Conservation (phyloP, 768 basidiomycete genomes). For the Botryobasidium botryosum region DNA sequence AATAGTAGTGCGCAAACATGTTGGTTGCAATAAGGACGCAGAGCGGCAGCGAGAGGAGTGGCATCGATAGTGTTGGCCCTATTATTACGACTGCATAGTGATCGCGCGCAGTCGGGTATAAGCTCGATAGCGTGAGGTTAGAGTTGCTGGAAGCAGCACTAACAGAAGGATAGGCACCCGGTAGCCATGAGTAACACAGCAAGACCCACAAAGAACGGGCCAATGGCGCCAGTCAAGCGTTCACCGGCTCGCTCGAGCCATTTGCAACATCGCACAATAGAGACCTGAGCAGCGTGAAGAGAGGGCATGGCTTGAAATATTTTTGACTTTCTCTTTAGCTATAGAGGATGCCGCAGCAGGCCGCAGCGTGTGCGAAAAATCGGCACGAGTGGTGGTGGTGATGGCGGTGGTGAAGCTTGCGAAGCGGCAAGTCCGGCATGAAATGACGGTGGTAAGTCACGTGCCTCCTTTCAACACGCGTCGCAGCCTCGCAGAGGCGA, state of each 20-base stretch:
- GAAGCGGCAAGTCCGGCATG: too few species aligned
- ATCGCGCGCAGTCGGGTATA: not conserved
- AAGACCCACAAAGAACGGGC: conserved; percentile 76
- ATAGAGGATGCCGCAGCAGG: too few species aligned
- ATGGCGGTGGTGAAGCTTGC: too few species aligned
- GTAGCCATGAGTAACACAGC: conserved; percentile 52
- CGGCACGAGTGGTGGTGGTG: too few species aligned
- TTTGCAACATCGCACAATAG: conserved; percentile 51
- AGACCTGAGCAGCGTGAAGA: too few species aligned
- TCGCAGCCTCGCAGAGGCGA: too few species aligned
- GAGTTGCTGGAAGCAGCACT: conserved; percentile 20
- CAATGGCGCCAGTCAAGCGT: conserved; percentile 72
- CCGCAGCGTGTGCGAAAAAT: too few species aligned
- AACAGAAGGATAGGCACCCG: conserved; percentile 70
- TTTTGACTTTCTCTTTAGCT: too few species aligned
- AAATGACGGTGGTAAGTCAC: too few species aligned
- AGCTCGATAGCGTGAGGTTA: not conserved
- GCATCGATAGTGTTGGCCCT: conserved; percentile 42
- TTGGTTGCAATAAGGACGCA: conserved; percentile 67
- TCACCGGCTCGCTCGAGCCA: conserved; percentile 59
- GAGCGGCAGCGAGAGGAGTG: conserved; percentile 42
- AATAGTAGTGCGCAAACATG: conserved; percentile 69
- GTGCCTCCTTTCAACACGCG: too few species aligned
- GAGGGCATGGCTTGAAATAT: too few species aligned
- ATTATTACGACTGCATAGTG: conserved; percentile 66